Base-by-base conservation (phyloP, 1,284 basidiomycete species). In the Ganoderma meredithae region DNA sequence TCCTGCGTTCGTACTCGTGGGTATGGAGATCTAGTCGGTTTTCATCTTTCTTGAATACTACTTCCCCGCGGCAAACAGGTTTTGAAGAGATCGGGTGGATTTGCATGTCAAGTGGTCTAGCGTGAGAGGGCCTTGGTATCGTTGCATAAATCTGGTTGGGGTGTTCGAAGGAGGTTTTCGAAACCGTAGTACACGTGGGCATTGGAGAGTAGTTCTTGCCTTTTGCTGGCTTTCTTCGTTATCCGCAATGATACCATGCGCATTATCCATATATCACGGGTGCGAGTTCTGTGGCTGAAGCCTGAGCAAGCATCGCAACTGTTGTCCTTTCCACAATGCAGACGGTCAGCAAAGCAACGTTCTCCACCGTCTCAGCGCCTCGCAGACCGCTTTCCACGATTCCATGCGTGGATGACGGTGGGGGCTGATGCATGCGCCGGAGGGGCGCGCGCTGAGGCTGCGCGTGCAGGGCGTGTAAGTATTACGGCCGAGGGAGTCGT, bases 1-100 rank as follows among this genome's bases (percentile, higher is more conserved):
- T 75, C 84, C 90, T 25, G 86, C 88, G 25, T 92, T 88, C 75
- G 86, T 94, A 47, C 87, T 94, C 47, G 90, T 94, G 66, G 92
- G 92, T 61, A 82, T 94, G 79, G 92, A 94, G 74, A 88, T 94
- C 64, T 93, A 81, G 22, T 22, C 47, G 22, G 22, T 12, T 49
- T 22, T 13, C 27, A 15, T 55, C n/a, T 60, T 40, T 60, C 39
- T 9, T 43, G 22, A 22, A 6, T 25, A 40, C 22, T 41, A 15
- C 13, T 15, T 27, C 17, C 17, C 17, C 25, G 52, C 58, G 43
- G 41, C 39, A 44, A 39, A 62, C 25, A 27, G 1, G n/a, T 56
- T 39, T 47, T n/a, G 13, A 33, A 62, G 40, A 49, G 31, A 41
- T 39, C 49, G 49, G 49, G 39, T 63, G 15, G 27, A 15, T 44